These are phyloP conservation scores for Boletus speciosus DNA, from an alignment of 768 basidiomycete species.

Conservation along the genomic window DNA sequence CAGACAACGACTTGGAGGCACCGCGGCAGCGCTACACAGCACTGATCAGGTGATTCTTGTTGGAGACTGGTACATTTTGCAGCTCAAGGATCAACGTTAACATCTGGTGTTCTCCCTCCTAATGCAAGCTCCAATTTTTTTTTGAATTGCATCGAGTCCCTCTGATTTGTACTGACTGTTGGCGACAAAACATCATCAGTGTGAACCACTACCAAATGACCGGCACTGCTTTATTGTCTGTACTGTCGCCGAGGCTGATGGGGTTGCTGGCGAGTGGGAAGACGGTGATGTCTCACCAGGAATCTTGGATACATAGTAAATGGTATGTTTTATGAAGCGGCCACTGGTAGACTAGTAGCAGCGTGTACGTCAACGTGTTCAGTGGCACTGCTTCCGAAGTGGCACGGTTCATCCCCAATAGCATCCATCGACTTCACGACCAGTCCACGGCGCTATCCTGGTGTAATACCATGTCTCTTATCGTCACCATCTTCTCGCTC, in stretches of 20 bases:
- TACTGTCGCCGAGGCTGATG: not conserved
- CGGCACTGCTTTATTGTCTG: not conserved
- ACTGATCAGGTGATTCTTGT: not conserved
- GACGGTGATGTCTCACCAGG: not conserved
- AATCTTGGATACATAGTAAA: not conserved
- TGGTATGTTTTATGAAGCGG: not conserved
- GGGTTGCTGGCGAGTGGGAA: not conserved
- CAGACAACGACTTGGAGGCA: not conserved
- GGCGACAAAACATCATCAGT: not conserved
- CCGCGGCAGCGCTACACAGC: not conserved
- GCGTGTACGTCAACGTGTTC: constrained; percentile 19
- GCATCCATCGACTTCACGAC: not conserved
- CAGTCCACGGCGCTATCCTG: not conserved
- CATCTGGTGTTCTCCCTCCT: too few species aligned
- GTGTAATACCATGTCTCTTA: constrained; percentile 59
- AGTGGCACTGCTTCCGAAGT: not conserved
- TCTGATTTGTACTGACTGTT: not conserved
- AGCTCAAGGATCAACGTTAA: too few species aligned
- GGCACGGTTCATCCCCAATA: not conserved
- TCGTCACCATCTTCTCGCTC: constrained; percentile 76
- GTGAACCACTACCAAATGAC: not conserved
- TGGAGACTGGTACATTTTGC: too few species aligned
- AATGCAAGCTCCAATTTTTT: too few species aligned
- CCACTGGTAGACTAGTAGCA: not conserved
- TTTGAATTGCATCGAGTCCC: too few species aligned